A percentile compares a stretch with the other conserved stretches of the same genome.
Evolutionary conservation across 129 eudicot genomes (phyloP).

Genomic region (Lonicera japonica): DNA sequence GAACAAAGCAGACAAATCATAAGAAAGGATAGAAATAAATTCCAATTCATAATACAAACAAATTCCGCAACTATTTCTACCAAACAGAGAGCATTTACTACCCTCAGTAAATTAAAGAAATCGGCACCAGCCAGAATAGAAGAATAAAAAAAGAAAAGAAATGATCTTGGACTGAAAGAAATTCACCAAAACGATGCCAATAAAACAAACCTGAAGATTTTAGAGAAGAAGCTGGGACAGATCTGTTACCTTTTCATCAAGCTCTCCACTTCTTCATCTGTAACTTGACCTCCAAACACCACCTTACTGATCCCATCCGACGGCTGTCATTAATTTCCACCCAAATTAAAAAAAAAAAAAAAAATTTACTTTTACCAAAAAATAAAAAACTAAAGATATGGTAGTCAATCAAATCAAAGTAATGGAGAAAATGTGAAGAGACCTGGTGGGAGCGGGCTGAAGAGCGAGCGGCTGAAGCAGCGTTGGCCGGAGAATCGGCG

Average conservation of each 20-base stretch:
- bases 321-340: slow-evolving; percentile 41
- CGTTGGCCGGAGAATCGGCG: slow-evolving; percentile 43
- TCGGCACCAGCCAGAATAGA: neutral
- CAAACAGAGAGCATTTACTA: neutral
- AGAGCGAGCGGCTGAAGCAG: slow-evolving; percentile 22
- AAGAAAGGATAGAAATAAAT: neutral
- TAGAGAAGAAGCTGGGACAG: slow-evolving; percentile 17
- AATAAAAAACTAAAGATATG: neutral
- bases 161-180: neutral
- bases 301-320: slow-evolving; percentile 93
- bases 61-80: neutral
- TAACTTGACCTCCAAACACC: slow-evolving; percentile 94
- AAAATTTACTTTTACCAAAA: neutral
- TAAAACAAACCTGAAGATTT: neutral
- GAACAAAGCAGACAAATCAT: neutral
- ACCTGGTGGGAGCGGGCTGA: slow-evolving; percentile 69
- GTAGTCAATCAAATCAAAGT: neutral
- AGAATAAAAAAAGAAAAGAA: too few relatives aligned
- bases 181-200: neutral
- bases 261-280: slow-evolving; percentile 86
- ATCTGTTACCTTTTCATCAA: slow-evolving; percentile 77
- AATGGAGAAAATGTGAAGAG: neutral
- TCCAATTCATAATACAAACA: too few relatives aligned
- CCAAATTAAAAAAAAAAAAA: neutral
- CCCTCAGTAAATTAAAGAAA: neutral